Percentiles rank a stretch among this genome's conserved stretches.
Conservation (phyloP, 306 rosid genomes). For the Cicer bijugum region DNA sequence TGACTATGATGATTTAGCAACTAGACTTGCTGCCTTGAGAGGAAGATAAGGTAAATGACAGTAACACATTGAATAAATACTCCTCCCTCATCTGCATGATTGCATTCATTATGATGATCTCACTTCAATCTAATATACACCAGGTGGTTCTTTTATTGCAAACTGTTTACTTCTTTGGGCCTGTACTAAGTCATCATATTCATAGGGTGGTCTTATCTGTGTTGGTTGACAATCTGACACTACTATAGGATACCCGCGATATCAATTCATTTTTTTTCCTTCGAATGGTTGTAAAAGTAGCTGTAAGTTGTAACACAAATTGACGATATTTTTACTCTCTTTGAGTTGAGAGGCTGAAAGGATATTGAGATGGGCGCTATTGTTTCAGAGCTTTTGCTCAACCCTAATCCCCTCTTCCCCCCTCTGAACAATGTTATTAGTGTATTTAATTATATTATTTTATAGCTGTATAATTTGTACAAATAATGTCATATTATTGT, state of each 20-base stretch:
- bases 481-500: not conserved
- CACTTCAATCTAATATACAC: conserved; percentile 32
- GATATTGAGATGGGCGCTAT: conserved; percentile 16
- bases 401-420: not conserved
- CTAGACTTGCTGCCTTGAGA: conserved; percentile 78
- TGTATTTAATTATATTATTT: not conserved
- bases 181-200: conserved; percentile 28
- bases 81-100: conserved; percentile 34
- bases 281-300: conserved; percentile 16
- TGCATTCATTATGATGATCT: conserved; percentile 38
- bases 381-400: conserved; percentile 6
- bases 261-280: conserved; percentile 27
- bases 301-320: conserved; percentile 34
- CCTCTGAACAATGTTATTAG: conserved; percentile 1
- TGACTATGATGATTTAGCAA: conserved; percentile 86
- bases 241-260: conserved; percentile 16
- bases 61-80: conserved; percentile 1
- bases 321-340: not conserved
- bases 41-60: conserved; percentile 59
- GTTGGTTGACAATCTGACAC: conserved; percentile 24
- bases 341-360: conserved; percentile 34
- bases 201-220: conserved; percentile 30
- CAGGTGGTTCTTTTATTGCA: conserved; percentile 35
- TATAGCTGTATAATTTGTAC: not conserved
- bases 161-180: conserved; percentile 36